phyloP scores from a whole-genome alignment of 164 flowering plant genomes.

The Tetracentron sinense region DNA sequence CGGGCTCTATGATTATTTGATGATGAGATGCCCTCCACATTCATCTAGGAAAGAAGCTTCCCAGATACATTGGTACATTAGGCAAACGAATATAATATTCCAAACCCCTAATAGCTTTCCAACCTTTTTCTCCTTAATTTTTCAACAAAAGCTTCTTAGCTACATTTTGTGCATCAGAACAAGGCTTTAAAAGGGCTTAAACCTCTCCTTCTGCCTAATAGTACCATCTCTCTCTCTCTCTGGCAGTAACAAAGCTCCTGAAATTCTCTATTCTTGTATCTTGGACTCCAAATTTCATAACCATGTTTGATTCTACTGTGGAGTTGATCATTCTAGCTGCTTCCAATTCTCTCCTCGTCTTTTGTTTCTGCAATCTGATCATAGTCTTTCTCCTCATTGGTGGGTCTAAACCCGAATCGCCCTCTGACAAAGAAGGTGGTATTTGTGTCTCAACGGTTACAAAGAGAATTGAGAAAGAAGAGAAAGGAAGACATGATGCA shows the following conservation, averaged over 20 bases:
- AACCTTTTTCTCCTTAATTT: not conserved
- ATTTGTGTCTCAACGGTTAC: not conserved
- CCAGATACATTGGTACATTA: not conserved
- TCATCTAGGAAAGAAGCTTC: not conserved
- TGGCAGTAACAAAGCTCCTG: too few species aligned
- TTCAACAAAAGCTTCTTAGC: constrained; percentile 10
- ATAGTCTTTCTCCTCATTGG: constrained; percentile 37
- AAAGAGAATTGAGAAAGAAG: constrained; percentile 7
- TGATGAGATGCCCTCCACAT: too few species aligned
- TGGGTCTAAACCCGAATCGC: constrained; percentile 23
- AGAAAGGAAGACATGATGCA: not conserved
- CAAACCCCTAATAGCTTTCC: constrained; percentile 17
- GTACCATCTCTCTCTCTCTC: not conserved
- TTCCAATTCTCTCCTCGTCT: constrained; percentile 40
- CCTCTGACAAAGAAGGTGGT: constrained; percentile 5
- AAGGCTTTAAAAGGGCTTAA: constrained; percentile 11
- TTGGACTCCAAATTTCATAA: constrained; percentile 6
- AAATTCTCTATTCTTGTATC: constrained; percentile 5
- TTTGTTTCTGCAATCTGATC: constrained; percentile 53
- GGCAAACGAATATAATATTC: not conserved
- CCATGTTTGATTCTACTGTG: constrained; percentile 40
- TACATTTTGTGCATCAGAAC: not conserved
- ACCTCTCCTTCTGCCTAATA: not conserved
- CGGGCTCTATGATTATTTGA: too few species aligned
- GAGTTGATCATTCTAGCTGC: constrained; percentile 40